Conservation (phyloP, 106 monocot species). For the Dendrobium officinale region DNA sequence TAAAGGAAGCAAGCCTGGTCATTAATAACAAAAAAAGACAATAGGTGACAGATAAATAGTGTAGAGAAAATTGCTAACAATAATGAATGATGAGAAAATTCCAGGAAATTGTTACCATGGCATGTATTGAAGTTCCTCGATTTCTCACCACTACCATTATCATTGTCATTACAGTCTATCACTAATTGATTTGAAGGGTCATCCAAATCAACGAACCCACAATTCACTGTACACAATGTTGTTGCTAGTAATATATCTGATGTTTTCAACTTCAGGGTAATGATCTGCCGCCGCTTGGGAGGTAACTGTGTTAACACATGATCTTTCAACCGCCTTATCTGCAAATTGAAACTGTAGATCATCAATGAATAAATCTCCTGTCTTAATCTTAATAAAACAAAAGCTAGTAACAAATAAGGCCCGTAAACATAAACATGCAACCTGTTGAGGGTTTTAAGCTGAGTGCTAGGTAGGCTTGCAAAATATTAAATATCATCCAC, state of each 20-base stretch:
- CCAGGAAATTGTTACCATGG: slow-evolving; percentile 16
- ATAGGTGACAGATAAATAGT: neutral
- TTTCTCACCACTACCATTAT: slow-evolving; percentile 17
- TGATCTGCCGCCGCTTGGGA: slow-evolving; percentile 90
- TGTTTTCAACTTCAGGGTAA: slow-evolving; percentile 56
- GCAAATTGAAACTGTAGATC: neutral
- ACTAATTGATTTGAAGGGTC: slow-evolving; percentile 13
- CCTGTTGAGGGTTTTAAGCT: neutral
- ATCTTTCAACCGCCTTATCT: slow-evolving; percentile 93
- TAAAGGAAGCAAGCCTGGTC: neutral
- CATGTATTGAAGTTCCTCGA: neutral
- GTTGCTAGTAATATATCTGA: slow-evolving; percentile 56
- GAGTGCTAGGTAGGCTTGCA: neutral
- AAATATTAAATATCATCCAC: neutral
- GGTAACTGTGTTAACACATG: slow-evolving; percentile 86
- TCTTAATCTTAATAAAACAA: neutral
- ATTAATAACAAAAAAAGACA: neutral
- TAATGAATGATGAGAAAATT: neutral
- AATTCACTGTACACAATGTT: slow-evolving; percentile 15
- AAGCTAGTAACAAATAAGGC: neutral
- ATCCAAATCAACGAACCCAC: neutral
- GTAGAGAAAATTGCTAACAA: neutral
- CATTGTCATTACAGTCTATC: slow-evolving; percentile 6
- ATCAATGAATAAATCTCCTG: neutral
- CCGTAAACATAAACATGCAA: neutral